Conservation (phyloP, 345 rosid genomes). For the Linum usitatissimum region DNA sequence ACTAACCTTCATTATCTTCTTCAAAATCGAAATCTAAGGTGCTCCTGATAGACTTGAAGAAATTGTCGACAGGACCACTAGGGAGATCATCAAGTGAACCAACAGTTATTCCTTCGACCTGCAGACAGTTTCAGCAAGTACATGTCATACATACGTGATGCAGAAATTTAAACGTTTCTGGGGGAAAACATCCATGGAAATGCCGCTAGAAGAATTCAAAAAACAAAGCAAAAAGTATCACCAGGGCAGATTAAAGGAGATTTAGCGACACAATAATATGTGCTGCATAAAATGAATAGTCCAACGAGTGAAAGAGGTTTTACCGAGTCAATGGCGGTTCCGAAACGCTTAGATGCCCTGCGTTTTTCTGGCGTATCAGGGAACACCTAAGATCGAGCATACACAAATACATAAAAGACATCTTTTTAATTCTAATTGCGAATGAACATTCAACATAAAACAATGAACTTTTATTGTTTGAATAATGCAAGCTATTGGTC, state of each 20-base stretch:
- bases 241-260: neutral
- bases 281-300: neutral
- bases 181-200: neutral
- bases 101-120: constrained; percentile 72
- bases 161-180: constrained; percentile 1
- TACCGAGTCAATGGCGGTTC: constrained; percentile 75
- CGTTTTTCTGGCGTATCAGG: constrained; percentile 86
- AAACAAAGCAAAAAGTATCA: neutral
- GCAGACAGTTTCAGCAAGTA: constrained; percentile 24
- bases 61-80: constrained; percentile 45
- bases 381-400: constrained; percentile 48
- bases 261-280: neutral
- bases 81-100: constrained; percentile 79
- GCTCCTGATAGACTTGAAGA: constrained; percentile 77
- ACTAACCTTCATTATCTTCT: constrained; percentile 79
- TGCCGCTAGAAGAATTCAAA: neutral
- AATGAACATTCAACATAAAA: constrained; percentile 2
- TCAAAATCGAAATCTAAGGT: constrained; percentile 94
- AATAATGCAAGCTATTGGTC: too few species aligned
- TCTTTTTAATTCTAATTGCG: constrained; percentile 1
- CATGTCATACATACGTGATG: constrained; percentile 11
- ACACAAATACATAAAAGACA: constrained; percentile 1
- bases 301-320: neutral
- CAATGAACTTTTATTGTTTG: too few species aligned
- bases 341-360: constrained; percentile 63